Evolutionary conservation across 768 basidiomycete genomes (phyloP).

Genomic region (Lyophyllum semitale): DNA sequence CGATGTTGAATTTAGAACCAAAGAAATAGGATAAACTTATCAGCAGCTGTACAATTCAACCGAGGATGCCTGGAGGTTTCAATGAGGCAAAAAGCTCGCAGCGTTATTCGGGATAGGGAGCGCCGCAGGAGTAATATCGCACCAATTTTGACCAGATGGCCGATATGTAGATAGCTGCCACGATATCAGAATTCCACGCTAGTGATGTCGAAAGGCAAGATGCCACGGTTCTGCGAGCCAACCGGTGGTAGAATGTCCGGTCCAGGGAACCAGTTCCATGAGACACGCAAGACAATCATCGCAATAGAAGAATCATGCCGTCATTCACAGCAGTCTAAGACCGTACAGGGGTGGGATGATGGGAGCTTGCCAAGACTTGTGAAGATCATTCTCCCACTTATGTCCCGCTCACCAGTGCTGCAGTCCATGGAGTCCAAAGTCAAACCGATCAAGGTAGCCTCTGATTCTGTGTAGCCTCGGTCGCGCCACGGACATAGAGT

Average conservation of each 20-base stretch:
- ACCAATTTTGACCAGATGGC: background rate
- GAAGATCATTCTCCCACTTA: background rate
- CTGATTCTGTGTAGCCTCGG: background rate
- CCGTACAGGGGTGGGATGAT: constrained; percentile 3
- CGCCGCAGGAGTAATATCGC: background rate
- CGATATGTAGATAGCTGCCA: background rate
- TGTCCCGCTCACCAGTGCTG: background rate
- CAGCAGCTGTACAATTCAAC: background rate
- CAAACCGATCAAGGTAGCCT: background rate
- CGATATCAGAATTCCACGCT: background rate
- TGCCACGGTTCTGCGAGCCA: background rate
- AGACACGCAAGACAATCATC: background rate
- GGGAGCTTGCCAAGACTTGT: background rate
- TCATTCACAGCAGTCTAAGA: background rate
- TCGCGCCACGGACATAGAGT: background rate
- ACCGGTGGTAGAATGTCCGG: background rate
- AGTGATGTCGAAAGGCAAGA: background rate
- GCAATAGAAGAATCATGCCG: background rate
- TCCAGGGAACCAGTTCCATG: background rate
- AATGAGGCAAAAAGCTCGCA: background rate
- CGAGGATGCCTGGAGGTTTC: background rate
- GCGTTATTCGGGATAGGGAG: background rate
- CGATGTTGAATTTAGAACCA: too few relatives aligned
- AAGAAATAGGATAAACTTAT: background rate
- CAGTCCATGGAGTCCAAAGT: too few relatives aligned